Base-by-base conservation (phyloP, 176 grass and related monocot genomes). In the Ampelocalamus luodianensis region DNA sequence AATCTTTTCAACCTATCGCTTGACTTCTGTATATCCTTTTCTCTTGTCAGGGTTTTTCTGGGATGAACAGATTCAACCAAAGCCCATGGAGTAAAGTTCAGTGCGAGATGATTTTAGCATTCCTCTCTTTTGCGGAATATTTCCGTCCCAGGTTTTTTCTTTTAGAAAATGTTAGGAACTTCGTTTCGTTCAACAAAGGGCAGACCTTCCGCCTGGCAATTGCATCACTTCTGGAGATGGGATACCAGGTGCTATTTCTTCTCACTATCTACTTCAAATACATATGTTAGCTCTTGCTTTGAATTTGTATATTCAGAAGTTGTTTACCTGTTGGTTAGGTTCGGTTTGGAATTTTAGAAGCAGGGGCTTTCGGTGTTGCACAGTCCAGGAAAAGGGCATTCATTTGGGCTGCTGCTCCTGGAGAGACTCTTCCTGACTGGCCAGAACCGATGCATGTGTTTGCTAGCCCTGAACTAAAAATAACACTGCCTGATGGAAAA, bases 11-110 rank as follows among this genome's bases (percentile, higher is more conserved):
- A 69, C 50, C 7, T 22, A 61, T 68, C 46, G 20, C 54, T 53
- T 84, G 10, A 83, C 43, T 77, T 64, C 1, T 67, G 16, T 79
- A 18, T 77, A 64, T 63, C 27, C 24, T 81, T 80, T 84, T 88
- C 71, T 60, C 14, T 89, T 81, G 5, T 65, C 90, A 99, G 97
- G 97, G 97, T 7, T 99, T 99, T 85, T 99, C 93, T 83, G 93
- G 97, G 73, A 99, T 99, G 97, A 99, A 99, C 54, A 92, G 97
- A 84, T 99, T 99, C 86, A 99, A 92, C 63, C 91, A 92, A 87
- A 96, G 93, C 72, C 90, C 93, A 74, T 99, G 93, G 97, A 99
- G 97, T 87, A 99, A 99, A 90, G 97, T 99, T 71, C 97, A 99
- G 42, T 96, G 93, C 5, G 97, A 99, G 82, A 96, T 99, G 97